Evolutionary conservation across 129 eudicot species (phyloP), one percentile per base, ranked within the genome.

Genomic region (Flaveria ramosissima): DNA sequence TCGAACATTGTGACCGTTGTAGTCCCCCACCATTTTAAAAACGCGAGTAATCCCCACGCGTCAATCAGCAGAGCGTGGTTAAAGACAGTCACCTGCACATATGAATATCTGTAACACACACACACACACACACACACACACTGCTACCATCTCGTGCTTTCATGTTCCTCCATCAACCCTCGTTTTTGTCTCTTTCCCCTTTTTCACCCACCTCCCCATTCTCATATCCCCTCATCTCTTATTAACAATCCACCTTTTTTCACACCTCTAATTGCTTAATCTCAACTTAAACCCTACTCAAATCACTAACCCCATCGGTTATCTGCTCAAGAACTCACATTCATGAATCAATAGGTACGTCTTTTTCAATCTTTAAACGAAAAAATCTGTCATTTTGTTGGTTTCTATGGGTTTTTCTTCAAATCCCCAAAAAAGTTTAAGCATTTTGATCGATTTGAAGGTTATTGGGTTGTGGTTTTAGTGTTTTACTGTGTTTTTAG

Each of bases 1-100:
- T 86, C 80, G 81, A 75, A 11, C 10, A 50, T 72, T 86, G 89
- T 83, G 86, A 82, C 86, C 89, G 89, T 86, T 86, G 60, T 60
- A 45, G 7, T 17, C 46, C 7, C 8, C 50, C 62, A 45, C 48
- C 15, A 82, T 70, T 81, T 81, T 19, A 82, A 82, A 82, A 20
- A n/a, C 55, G 79, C 82, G 75, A 47, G 64, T 82, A 12, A 3
- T 0, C 0, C 0, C 16, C 78, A 82, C 82, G 61, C 82, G 57
- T 2, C 61, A 20, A 52, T 57, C 36, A 32, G 10, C 7, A 2
- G 65, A 26, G 82, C 84, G 84, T 81, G 4, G 24, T 11, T 21
- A 30, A 64, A 36, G 7, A 43, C 52, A 68, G 3, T 13, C 74
- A 60, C 72, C 39, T 68, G 80, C 41, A 36, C 41, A 51, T 69